These are phyloP conservation scores for Penicillium sp. DNA, from an alignment of 2,329 filamentous ascomycete genomes.

Conservation along the genomic window DNA sequence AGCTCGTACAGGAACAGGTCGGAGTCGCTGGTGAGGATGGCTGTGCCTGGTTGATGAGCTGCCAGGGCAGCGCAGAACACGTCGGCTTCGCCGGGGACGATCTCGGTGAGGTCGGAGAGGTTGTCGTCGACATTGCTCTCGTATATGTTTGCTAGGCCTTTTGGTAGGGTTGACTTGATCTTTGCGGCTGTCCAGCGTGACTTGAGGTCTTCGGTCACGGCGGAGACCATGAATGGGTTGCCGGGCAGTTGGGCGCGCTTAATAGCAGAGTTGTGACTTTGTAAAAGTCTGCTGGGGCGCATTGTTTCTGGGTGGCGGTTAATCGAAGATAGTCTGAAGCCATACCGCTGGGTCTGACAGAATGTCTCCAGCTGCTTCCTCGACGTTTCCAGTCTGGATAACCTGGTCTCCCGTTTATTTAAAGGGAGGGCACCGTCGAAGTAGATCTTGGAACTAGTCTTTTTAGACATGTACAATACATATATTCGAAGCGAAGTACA, in stretches of 20 bases:
- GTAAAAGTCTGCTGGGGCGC: constrained; percentile 24
- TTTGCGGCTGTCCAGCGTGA: constrained; percentile 39
- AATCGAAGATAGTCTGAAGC: constrained; percentile 20
- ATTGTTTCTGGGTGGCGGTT: constrained; percentile 8
- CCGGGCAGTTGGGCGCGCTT: constrained; percentile 43
- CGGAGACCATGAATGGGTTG: constrained; percentile 70
- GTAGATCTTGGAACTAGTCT: constrained; percentile 62
- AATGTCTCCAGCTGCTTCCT: constrained; percentile 55
- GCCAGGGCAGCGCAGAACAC: constrained; percentile 68
- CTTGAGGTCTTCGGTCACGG: constrained; percentile 66
- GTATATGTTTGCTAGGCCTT: constrained; percentile 21
- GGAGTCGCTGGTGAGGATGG: constrained; percentile 78
- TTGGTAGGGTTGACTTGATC: constrained; percentile 19
- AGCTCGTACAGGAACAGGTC: constrained; percentile 76
- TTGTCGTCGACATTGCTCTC: constrained; percentile 8
- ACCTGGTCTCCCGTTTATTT: constrained; percentile 60
- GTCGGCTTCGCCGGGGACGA: constrained; percentile 85
- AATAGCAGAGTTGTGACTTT: constrained; percentile 21
- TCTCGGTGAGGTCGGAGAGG: constrained; percentile 38
- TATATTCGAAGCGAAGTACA: constrained; percentile 17
- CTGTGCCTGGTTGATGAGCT: constrained; percentile 46
- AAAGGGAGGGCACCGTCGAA: constrained; percentile 80
- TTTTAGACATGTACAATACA: background rate
- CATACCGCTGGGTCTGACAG: constrained; percentile 34
- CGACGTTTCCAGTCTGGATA: constrained; percentile 57